These are phyloP conservation scores for Yarrowia keelungensis DNA, from an alignment of 805 yeast genomes.

Conservation along the genomic window DNA sequence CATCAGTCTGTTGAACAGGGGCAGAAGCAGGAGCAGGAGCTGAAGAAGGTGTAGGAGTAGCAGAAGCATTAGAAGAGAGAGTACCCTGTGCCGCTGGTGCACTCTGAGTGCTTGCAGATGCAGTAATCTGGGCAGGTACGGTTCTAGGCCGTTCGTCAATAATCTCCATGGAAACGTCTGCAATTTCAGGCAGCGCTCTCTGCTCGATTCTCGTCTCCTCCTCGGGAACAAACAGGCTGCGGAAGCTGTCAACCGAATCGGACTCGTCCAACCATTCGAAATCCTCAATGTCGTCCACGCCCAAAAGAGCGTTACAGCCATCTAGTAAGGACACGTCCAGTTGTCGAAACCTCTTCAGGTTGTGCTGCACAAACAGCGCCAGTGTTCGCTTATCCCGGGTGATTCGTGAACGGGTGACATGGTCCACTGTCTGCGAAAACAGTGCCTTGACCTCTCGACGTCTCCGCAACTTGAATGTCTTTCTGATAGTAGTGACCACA, in stretches of 20 bases:
- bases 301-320: constrained; percentile 14
- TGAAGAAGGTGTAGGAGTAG: not conserved
- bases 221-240: constrained; percentile 29
- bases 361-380: constrained; percentile 23
- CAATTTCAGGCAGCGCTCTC: not conserved
- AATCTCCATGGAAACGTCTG: constrained; percentile 5
- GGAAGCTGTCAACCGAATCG: constrained; percentile 13
- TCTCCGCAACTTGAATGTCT: constrained; percentile 7
- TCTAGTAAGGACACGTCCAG: constrained; percentile 25
- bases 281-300: constrained; percentile 28
- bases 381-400: not conserved
- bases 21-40: not conserved
- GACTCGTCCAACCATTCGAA: constrained; percentile 32
- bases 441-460: not conserved
- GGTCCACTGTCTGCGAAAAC: constrained; percentile 3
- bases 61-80: not conserved
- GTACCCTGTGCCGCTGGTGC: not conserved
- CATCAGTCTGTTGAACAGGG: not conserved
- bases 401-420: constrained; percentile 1
- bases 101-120: too few relatives aligned
- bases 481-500: not conserved
- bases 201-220: not conserved
- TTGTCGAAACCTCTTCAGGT: constrained; percentile 20
- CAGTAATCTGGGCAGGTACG: too few relatives aligned
- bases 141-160: not conserved